Base-by-base conservation (phyloP, 1,284 basidiomycete species). In the Boletus smithii region DNA sequence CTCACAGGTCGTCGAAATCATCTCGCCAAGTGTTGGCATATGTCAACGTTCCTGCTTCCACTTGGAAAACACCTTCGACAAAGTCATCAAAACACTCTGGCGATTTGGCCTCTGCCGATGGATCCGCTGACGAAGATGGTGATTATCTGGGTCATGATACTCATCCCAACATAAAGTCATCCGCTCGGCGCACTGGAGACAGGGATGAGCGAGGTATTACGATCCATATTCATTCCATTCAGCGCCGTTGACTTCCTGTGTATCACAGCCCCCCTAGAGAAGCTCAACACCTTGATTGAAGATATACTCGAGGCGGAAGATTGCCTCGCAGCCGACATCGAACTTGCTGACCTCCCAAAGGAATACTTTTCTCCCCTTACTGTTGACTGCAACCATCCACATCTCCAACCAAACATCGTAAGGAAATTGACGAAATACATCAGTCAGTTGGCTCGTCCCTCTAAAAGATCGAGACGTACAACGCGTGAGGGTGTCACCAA, bases 231-330 rank as follows among this genome's bases (percentile, higher is more conserved):
- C 8, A 4, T 35, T 11, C 8, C 5, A 16, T 13, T 24, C 24
- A 5, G 7, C 2, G 1, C 14, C 9, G 0, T 45, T 65, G 17
- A 65, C 39, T 32, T 11, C 3, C 3, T 16, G 5, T 37, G 8
- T 27, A 18, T 44, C 14, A 26, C 22, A 91, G 87, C 68, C 2
- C 83, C 87, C 0, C 68, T 91, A 8, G 83, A 91, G 59, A 93
- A 88, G 61, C 73, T 95, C 5, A 74, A 73, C 2, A 74, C 75
- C 6, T 64, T 86, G 16, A 71, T 95, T 1, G 91, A 95, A 51
- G 91, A 95, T 48, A 79, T 95, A 17, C 89, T 95, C 55, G 91
- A 95, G 62, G 89, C 91, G 0, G 88, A 95, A 60, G 93, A 95
- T 61, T 67, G 78, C 0, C 73, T 95, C 17, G 79, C 87, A 3